Percentiles rank a stretch among this genome's conserved stretches.
phyloP scores from a whole-genome alignment of 2,329 filamentous ascomycete species.

The Magnaporthiopsis poae region DNA sequence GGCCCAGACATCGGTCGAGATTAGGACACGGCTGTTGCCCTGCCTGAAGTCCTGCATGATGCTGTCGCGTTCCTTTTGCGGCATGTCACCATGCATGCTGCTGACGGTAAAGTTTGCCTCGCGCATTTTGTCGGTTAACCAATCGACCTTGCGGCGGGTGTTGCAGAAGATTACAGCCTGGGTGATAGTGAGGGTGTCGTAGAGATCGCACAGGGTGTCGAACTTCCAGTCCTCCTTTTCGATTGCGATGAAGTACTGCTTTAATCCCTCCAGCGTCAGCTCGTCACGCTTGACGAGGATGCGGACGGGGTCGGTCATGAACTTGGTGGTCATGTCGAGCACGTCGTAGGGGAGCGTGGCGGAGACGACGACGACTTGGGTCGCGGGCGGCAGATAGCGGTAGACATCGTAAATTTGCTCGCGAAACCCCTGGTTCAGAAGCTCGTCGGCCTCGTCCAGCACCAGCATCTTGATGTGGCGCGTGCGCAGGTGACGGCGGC shows the following conservation, averaged over 20 bases:
- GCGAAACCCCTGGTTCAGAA: slow-evolving; percentile 91
- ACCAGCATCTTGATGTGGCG: slow-evolving; percentile 99
- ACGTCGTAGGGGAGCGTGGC: slow-evolving; percentile 99
- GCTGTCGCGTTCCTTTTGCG: slow-evolving; percentile 90
- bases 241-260: slow-evolving; percentile 99
- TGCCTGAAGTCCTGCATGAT: slow-evolving; percentile 99
- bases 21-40: slow-evolving; percentile 94
- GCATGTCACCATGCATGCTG: slow-evolving; percentile 99
- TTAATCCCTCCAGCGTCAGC: slow-evolving; percentile 98
- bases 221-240: slow-evolving; percentile 99
- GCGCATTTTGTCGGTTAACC: slow-evolving; percentile 98
- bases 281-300: slow-evolving; percentile 99
- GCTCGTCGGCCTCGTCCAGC: slow-evolving; percentile 97
- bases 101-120: slow-evolving; percentile 98
- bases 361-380: slow-evolving; percentile 94
- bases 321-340: slow-evolving; percentile 98
- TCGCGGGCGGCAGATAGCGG: slow-evolving; percentile 94
- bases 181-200: slow-evolving; percentile 98
- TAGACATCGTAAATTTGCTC: slow-evolving; percentile 99
- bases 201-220: slow-evolving; percentile 94
- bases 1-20: slow-evolving; percentile 92
- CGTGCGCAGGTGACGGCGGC: slow-evolving; percentile 92
- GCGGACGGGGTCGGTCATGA: slow-evolving; percentile 98
- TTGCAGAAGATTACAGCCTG: slow-evolving; percentile 99
- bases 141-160: slow-evolving; percentile 99